Evolutionary conservation across 2,329 filamentous ascomycete species (phyloP).

Genomic region (Penicillium sumatraense): DNA sequence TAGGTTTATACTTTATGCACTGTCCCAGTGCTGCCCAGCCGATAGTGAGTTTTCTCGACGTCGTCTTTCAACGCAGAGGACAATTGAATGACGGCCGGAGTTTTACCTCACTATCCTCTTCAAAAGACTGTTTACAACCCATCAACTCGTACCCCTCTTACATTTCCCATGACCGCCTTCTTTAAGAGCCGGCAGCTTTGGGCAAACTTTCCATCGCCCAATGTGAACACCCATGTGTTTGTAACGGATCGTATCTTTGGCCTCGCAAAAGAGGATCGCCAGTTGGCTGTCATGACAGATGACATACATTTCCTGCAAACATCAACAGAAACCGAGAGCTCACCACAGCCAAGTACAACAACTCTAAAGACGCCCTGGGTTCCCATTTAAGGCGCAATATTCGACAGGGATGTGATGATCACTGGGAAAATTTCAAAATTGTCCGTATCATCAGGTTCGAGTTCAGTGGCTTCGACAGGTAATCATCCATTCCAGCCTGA

Average conservation of each 20-base stretch:
- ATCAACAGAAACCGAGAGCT: too few species aligned
- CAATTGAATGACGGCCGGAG: too few species aligned
- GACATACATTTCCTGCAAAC: conserved; percentile 1
- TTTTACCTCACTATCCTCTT: too few species aligned
- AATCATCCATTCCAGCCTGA: conserved; percentile 11
- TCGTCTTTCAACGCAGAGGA: too few species aligned
- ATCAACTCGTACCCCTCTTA: too few species aligned
- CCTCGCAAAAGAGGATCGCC: neutral
- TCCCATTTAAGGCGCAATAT: neutral
- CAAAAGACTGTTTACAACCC: too few species aligned
- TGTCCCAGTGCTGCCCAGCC: too few species aligned
- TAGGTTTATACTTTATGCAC: too few species aligned
- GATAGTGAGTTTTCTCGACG: too few species aligned
- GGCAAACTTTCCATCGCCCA: conserved; percentile 11
- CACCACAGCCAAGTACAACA: too few species aligned
- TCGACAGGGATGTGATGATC: conserved; percentile 13
- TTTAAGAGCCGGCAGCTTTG: conserved; percentile 15
- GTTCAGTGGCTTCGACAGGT: conserved; percentile 58
- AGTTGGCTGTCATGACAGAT: neutral
- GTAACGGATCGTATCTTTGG: neutral
- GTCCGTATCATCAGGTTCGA: conserved; percentile 79
- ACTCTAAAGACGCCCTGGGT: too few species aligned
- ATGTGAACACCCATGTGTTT: neutral
- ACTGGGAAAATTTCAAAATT: conserved; percentile 23
- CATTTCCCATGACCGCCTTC: conserved; percentile 6